Evolutionary conservation across 192 early-diverging fungal species (phyloP).

Genomic region (Spizellomyces sp.): DNA sequence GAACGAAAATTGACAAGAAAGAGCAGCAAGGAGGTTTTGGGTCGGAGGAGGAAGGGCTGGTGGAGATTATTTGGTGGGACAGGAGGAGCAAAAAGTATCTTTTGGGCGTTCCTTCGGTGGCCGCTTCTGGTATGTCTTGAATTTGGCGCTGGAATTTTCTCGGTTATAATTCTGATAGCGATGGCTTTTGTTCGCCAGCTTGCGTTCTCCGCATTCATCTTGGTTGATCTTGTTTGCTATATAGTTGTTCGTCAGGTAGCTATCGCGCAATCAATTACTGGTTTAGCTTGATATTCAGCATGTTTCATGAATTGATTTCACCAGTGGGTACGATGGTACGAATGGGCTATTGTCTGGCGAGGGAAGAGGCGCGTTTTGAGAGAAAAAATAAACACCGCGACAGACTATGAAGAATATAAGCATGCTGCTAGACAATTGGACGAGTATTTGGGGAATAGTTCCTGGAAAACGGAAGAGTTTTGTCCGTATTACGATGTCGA

Average conservation of each 20-base stretch:
- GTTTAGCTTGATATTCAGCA: constrained; percentile 40
- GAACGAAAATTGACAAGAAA: neutral
- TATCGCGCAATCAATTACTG: constrained; percentile 32
- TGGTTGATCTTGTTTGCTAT: constrained; percentile 64
- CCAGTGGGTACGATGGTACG: constrained; percentile 49
- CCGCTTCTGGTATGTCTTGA: constrained; percentile 22
- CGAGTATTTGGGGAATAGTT: constrained; percentile 62
- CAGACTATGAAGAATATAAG: constrained; percentile 67
- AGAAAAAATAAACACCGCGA: constrained; percentile 49
- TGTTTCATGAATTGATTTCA: neutral
- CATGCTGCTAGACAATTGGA: constrained; percentile 62
- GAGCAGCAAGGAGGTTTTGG: neutral
- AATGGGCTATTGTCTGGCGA: constrained; percentile 64
- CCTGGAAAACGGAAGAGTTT: constrained; percentile 66
- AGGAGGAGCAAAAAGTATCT: constrained; percentile 7
- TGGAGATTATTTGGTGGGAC: constrained; percentile 3
- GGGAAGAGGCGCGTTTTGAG: constrained; percentile 55
- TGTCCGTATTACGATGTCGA: constrained; percentile 68
- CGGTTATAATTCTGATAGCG: neutral
- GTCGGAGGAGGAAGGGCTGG: neutral
- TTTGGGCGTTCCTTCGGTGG: constrained; percentile 29
- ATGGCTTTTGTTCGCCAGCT: constrained; percentile 18
- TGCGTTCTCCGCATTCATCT: constrained; percentile 57
- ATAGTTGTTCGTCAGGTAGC: constrained; percentile 47
- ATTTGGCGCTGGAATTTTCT: neutral